Conservation (phyloP, 139 green algal species). For the Gonium pectorale region DNA sequence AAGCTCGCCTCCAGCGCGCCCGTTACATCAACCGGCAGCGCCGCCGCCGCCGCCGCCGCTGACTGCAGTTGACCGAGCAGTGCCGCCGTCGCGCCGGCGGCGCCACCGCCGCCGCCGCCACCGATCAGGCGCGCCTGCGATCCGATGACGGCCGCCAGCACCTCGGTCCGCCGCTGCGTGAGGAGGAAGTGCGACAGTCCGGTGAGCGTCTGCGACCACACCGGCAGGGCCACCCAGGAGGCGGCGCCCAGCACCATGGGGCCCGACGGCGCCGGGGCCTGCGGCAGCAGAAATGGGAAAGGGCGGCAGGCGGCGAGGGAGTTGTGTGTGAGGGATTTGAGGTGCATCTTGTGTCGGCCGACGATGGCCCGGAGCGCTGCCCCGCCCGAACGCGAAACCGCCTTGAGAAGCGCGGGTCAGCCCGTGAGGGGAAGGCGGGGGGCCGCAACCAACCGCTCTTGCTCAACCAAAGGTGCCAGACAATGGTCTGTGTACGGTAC, state of each 20-base stretch:
- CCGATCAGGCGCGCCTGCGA: background rate
- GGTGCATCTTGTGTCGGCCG: background rate
- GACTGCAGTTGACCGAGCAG: background rate
- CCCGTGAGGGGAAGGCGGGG: background rate
- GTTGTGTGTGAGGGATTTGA: background rate
- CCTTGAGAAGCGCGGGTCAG: background rate
- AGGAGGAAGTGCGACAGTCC: background rate
- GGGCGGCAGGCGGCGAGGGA: background rate
- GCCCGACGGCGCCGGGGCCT: background rate
- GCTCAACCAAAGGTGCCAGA: too few relatives aligned
- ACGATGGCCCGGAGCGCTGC: background rate
- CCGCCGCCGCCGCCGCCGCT: background rate
- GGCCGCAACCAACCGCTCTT: too few relatives aligned
- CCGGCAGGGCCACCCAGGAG: conserved; percentile 12
- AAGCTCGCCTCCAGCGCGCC: background rate
- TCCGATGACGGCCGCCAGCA: background rate
- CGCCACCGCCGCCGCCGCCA: background rate
- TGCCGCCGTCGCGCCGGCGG: background rate
- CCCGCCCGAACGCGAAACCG: background rate
- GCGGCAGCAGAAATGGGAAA: too few relatives aligned
- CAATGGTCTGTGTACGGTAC: too few relatives aligned
- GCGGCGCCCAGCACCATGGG: conserved; percentile 8
- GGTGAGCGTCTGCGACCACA: conserved; percentile 1
- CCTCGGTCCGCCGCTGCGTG: background rate
- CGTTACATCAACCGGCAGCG: background rate